A percentile compares a stretch with the other conserved stretches of the same genome.
Evolutionary conservation across 2,329 filamentous ascomycete genomes (phyloP).

Genomic region (Botryotinia convoluta): DNA sequence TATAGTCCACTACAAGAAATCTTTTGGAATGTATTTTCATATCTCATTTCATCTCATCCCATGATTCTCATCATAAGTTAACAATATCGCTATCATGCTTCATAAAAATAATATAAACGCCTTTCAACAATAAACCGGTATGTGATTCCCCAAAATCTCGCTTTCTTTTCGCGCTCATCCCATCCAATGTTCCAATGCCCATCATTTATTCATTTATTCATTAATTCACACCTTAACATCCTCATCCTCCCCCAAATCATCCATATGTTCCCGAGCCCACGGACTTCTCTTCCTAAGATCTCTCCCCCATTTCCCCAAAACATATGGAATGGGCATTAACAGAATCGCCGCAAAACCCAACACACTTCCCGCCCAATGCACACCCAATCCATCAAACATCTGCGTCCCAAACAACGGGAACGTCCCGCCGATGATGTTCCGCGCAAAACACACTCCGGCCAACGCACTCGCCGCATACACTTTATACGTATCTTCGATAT

Average conservation of each 20-base stretch:
- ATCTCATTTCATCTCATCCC: neutral
- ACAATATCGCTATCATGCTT: neutral
- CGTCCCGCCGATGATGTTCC: conserved; percentile 54
- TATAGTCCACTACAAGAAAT: neutral
- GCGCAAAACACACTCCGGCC: conserved; percentile 56
- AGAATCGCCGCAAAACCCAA: conserved; percentile 46
- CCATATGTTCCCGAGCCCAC: conserved; percentile 53
- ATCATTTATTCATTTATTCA: neutral
- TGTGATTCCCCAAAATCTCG: too few species aligned
- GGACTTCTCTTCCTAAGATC: conserved; percentile 41
- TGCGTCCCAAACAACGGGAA: conserved; percentile 62
- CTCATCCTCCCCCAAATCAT: conserved; percentile 4
- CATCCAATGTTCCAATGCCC: neutral
- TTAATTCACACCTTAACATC: neutral
- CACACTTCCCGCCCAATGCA: conserved; percentile 42
- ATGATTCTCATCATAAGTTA: neutral
- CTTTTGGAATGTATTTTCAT: neutral
- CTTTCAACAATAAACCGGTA: neutral
- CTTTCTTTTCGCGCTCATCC: neutral
- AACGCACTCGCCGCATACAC: conserved; percentile 56
- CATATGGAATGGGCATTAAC: conserved; percentile 52
- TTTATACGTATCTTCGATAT: conserved; percentile 56
- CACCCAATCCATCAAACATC: conserved; percentile 43
- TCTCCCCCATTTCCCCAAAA: conserved; percentile 49
- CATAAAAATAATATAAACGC: neutral